A percentile compares a stretch with the other conserved stretches of the same genome.
Evolutionary conservation across 2,329 filamentous ascomycete species (phyloP).

Genomic region (Aspergillus ustus): DNA sequence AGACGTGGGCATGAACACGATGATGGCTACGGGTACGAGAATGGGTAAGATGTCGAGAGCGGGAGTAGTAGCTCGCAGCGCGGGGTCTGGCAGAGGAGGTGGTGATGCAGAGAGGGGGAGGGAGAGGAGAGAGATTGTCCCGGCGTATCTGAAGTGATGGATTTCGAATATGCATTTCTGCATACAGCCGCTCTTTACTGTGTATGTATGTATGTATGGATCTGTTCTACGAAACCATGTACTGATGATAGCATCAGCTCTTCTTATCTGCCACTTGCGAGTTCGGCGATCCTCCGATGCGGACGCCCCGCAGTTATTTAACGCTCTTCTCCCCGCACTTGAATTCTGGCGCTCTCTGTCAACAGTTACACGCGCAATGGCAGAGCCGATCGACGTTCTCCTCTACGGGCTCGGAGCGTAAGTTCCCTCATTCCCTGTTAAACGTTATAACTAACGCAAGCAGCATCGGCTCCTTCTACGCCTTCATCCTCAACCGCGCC

Average conservation of each 20-base stretch:
- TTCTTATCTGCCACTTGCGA: not conserved
- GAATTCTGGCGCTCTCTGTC: not conserved
- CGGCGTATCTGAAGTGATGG: not conserved
- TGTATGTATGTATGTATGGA: not conserved
- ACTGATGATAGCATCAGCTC: not conserved
- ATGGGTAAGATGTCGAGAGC: not conserved
- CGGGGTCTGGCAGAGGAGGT: conserved; percentile 19
- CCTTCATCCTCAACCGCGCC: conserved; percentile 56
- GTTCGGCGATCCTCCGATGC: not conserved
- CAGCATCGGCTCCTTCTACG: conserved; percentile 64
- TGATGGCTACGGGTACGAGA: not conserved
- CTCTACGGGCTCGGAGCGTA: conserved; percentile 61
- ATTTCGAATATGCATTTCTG: not conserved
- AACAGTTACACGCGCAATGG: not conserved
- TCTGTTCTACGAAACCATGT: not conserved
- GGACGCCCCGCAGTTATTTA: not conserved
- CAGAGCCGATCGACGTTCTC: conserved; percentile 46
- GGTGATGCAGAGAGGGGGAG: not conserved
- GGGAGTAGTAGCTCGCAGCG: conserved; percentile 8
- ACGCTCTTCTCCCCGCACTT: not conserved
- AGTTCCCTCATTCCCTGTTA: conserved; percentile 27
- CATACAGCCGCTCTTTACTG: not conserved
- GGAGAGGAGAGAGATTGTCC: not conserved
- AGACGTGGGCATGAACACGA: not conserved
- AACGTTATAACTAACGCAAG: not conserved